Conservation (phyloP, 2,329 filamentous ascomycete genomes). For the Pseudocercospora crystallina region DNA sequence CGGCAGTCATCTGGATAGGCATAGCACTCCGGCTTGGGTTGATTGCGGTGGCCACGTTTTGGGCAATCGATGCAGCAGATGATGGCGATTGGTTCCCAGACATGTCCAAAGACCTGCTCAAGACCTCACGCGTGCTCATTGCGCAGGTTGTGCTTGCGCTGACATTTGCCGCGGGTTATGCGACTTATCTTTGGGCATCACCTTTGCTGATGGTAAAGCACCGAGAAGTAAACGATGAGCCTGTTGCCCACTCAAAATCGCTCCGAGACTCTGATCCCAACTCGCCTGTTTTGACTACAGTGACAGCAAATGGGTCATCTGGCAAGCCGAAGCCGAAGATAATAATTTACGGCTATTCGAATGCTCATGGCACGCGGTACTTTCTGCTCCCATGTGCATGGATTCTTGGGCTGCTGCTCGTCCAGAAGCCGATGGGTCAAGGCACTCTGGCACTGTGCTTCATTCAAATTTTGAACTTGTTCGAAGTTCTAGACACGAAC, state of each 20-base stretch:
- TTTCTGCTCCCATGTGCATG: conserved; percentile 80
- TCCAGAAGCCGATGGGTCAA: conserved; percentile 93
- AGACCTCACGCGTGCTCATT: conserved; percentile 71
- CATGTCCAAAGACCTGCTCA: conserved; percentile 62
- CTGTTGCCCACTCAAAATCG: conserved; percentile 27
- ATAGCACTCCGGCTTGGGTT: conserved; percentile 75
- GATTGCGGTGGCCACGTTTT: conserved; percentile 75
- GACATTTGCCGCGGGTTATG: conserved; percentile 78
- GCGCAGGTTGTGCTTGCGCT: conserved; percentile 80
- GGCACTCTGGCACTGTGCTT: conserved; percentile 78
- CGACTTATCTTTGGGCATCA: conserved; percentile 81
- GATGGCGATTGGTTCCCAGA: conserved; percentile 75
- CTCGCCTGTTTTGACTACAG: conserved; percentile 39
- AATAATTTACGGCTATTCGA: conserved; percentile 84
- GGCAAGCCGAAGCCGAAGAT: conserved; percentile 31
- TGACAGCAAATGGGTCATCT: conserved; percentile 36
- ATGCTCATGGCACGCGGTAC: conserved; percentile 88
- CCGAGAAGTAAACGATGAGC: conserved; percentile 29
- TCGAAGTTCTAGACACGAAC: conserved; percentile 64
- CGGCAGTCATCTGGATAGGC: conserved; percentile 81
- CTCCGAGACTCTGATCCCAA: conserved; percentile 32
- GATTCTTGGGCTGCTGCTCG: conserved; percentile 70
- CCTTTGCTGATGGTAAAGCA: conserved; percentile 74
- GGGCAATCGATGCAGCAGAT: conserved; percentile 85
- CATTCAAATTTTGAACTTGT: conserved; percentile 81